Conservation (phyloP, 2,329 filamentous ascomycete species). For the Fusarium palustre region DNA sequence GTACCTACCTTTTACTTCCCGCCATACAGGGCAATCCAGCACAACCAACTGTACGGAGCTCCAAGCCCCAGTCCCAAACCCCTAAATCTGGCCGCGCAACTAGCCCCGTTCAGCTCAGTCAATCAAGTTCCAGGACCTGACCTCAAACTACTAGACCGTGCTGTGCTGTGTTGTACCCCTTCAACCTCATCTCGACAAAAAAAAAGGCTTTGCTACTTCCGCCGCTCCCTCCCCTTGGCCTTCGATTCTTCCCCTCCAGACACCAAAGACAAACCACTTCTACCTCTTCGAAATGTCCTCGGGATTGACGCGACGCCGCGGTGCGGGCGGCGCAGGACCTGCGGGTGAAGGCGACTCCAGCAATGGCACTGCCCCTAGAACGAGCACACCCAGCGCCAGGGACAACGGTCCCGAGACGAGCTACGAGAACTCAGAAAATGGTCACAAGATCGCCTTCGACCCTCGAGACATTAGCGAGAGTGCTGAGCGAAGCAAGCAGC, state of each 20-base stretch:
- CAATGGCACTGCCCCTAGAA: conserved; percentile 63
- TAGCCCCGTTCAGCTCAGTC: conserved; percentile 46
- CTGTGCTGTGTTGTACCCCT: conserved; percentile 29
- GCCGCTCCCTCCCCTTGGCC: conserved; percentile 14
- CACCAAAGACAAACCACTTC: conserved; percentile 13
- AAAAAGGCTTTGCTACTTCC: conserved; percentile 23
- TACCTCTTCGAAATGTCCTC: conserved; percentile 52
- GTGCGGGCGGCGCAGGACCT: conserved; percentile 74
- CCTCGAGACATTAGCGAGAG: conserved; percentile 97
- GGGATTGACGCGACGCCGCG: conserved; percentile 73
- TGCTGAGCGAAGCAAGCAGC: conserved; percentile 95
- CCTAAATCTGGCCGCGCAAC: conserved; percentile 48
- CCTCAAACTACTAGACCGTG: conserved; percentile 28
- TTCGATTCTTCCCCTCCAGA: conserved; percentile 21
- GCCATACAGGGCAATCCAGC: background rate
- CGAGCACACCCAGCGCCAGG: conserved; percentile 67
- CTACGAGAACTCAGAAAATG: conserved; percentile 92
- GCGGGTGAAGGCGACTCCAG: conserved; percentile 68
- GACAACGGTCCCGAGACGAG: conserved; percentile 77
- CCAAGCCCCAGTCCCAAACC: conserved; percentile 40
- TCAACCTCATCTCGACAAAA: conserved; percentile 45
- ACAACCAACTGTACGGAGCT: conserved; percentile 1
- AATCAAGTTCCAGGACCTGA: conserved; percentile 37
- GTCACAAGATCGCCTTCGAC: conserved; percentile 98
- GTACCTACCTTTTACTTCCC: conserved; percentile 2